phyloP scores from a whole-genome alignment of 2,329 filamentous ascomycete species.

The Diaporthe capsici region DNA sequence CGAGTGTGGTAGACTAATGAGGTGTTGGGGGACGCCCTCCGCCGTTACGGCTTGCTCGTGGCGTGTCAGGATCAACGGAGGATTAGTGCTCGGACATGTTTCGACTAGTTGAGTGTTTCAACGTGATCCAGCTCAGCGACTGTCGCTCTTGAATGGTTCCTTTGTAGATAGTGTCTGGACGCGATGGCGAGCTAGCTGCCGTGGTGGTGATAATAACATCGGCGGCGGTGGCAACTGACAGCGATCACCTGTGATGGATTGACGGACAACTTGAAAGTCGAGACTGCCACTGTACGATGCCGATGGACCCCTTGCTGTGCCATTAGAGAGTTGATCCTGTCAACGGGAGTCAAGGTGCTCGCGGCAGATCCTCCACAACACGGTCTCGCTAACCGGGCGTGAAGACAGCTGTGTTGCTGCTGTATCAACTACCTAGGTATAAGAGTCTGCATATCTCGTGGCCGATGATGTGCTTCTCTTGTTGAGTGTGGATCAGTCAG shows the following conservation, averaged over 20 bases:
- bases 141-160: conserved; percentile 7
- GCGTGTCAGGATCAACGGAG: conserved; percentile 27
- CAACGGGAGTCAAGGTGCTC: neutral
- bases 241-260: neutral
- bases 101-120: conserved; percentile 32
- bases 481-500: neutral
- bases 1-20: conserved; percentile 12
- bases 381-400: neutral
- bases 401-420: neutral
- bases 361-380: neutral
- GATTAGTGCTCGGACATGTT: conserved; percentile 25
- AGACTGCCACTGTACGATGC: neutral
- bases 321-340: neutral
- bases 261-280: neutral
- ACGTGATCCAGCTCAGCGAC: neutral
- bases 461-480: neutral
- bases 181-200: conserved; percentile 3
- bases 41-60: conserved; percentile 27
- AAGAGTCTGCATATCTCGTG: neutral
- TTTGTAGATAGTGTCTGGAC: neutral
- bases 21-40: conserved; percentile 4
- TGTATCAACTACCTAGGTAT: neutral
- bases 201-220: neutral
- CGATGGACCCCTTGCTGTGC: neutral
- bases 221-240: conserved; percentile 2